Conservation (phyloP, 2,329 filamentous ascomycete genomes). For the Lasiodiplodia gonubiensis region DNA sequence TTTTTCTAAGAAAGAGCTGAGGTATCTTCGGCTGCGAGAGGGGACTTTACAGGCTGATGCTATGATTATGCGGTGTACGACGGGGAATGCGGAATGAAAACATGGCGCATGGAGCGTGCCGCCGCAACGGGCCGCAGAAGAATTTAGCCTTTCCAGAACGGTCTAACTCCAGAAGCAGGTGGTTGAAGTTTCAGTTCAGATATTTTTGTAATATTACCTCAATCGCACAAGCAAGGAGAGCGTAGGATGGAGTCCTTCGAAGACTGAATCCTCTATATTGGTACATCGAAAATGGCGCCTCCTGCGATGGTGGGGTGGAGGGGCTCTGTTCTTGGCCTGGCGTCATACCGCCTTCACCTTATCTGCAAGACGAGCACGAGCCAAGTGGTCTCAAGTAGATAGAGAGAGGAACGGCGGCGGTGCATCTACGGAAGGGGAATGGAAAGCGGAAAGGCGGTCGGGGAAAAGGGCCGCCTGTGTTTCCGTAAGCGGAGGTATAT, state of each 20-base stretch:
- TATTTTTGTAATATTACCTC: too few species aligned
- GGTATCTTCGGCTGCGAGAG: too few species aligned
- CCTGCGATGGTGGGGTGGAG: not conserved
- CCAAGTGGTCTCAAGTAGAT: conserved; percentile 15
- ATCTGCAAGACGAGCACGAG: conserved; percentile 4
- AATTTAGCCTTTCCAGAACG: not conserved
- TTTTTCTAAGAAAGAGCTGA: too few species aligned
- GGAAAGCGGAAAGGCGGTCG: conserved; percentile 1
- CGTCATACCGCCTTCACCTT: conserved; percentile 11
- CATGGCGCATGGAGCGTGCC: not conserved
- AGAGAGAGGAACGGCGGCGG: not conserved
- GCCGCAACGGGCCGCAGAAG: not conserved
- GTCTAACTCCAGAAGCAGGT: too few species aligned
- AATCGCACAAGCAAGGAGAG: too few species aligned
- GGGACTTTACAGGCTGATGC: too few species aligned
- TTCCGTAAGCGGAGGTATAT: not conserved
- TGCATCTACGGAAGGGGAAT: not conserved
- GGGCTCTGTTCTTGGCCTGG: conserved; percentile 3
- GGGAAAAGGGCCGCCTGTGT: not conserved
- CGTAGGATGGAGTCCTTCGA: too few species aligned
- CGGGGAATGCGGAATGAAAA: not conserved
- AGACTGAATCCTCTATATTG: not conserved
- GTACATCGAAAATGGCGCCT: conserved; percentile 1
- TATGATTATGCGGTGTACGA: too few species aligned
- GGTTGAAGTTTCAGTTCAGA: too few species aligned